These are phyloP conservation scores for Pleodorina starrii DNA, from an alignment of 139 green algal genomes.

Conservation along the genomic window DNA sequence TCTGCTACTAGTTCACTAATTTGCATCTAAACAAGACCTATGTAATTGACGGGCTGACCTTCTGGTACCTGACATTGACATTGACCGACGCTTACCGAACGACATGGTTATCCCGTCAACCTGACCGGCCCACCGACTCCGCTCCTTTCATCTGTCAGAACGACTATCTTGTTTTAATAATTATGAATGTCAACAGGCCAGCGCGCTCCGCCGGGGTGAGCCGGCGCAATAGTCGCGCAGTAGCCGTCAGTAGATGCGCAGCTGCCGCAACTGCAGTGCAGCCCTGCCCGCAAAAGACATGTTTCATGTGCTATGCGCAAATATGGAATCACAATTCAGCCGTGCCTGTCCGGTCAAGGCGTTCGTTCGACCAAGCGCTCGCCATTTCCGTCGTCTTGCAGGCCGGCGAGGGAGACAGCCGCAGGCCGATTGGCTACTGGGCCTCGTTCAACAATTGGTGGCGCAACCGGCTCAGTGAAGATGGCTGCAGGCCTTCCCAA, in stretches of 20 bases:
- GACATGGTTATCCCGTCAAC: neutral
- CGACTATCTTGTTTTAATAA: too few relatives aligned
- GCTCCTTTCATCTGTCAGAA: neutral
- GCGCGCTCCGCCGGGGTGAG: neutral
- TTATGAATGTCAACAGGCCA: neutral
- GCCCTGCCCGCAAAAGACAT: too few relatives aligned
- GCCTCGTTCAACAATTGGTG: constrained; percentile 37
- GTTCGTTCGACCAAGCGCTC: too few relatives aligned
- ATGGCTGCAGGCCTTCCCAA: constrained; percentile 15
- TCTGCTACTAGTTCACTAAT: neutral
- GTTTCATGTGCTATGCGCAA: too few relatives aligned
- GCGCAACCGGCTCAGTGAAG: neutral
- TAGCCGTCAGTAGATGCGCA: neutral
- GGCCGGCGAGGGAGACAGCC: neutral
- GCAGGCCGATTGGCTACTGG: constrained; percentile 31
- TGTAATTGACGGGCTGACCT: neutral
- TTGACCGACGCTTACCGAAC: neutral
- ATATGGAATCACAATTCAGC: too few relatives aligned
- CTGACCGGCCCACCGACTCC: neutral
- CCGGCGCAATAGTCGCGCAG: neutral
- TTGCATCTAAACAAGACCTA: neutral
- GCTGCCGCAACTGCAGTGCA: too few relatives aligned
- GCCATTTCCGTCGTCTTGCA: neutral
- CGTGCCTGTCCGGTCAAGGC: too few relatives aligned
- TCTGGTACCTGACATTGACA: neutral